These are phyloP conservation scores for Suillus placidus DNA, from an alignment of 768 basidiomycete species.

Conservation along the genomic window DNA sequence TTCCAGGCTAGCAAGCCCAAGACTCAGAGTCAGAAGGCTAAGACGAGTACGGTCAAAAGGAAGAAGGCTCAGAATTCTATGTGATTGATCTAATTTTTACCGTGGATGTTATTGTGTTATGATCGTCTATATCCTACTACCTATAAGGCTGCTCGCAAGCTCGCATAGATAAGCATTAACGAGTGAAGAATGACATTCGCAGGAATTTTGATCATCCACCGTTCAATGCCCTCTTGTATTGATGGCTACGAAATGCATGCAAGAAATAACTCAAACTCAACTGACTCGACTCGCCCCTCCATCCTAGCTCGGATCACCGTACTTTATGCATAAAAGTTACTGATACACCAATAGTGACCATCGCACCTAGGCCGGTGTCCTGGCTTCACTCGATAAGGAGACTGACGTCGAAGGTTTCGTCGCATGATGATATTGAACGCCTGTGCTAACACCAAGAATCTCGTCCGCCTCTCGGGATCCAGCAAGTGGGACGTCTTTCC, in stretches of 20 bases:
- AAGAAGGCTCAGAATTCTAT: constrained; percentile 19
- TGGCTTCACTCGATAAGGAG: neutral
- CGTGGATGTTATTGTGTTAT: neutral
- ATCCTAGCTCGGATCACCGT: neutral
- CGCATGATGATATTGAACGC: neutral
- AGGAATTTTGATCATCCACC: too few species aligned
- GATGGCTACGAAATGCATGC: too few species aligned
- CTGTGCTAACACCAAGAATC: constrained; percentile 31
- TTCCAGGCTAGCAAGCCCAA: constrained; percentile 57
- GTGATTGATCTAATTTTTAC: constrained; percentile 1
- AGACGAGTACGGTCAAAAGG: constrained; percentile 23
- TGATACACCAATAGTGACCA: neutral
- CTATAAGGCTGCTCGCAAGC: too few species aligned
- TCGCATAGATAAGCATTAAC: too few species aligned
- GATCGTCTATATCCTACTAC: too few species aligned
- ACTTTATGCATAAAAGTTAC: neutral
- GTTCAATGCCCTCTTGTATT: too few species aligned
- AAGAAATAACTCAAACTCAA: too few species aligned
- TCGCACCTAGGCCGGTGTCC: neutral
- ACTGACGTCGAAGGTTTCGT: neutral
- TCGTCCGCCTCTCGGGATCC: constrained; percentile 39
- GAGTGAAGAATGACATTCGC: too few species aligned
- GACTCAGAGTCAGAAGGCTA: constrained; percentile 34
- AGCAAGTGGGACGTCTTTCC: constrained; percentile 36
- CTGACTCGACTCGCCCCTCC: too few species aligned